Percentiles rank a stretch among this genome's conserved stretches.
Conservation (phyloP, 2,329 filamentous ascomycete species). For the Aschersonia sp. region DNA sequence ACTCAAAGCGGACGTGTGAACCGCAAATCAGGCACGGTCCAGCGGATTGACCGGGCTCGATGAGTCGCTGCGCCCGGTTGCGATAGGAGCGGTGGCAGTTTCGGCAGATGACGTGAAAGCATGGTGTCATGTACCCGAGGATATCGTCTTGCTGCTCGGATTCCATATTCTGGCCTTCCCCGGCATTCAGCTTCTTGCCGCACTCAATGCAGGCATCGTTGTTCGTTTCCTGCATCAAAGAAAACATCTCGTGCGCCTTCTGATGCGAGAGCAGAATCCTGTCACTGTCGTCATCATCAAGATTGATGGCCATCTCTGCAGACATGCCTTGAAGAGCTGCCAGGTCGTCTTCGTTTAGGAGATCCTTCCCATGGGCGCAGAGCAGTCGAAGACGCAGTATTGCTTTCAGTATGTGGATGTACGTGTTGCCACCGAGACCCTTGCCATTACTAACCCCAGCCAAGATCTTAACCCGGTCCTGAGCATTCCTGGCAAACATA, state of each 20-base stretch:
- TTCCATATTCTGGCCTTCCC: constrained; percentile 40
- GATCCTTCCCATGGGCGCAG: constrained; percentile 85
- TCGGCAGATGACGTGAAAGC: constrained; percentile 73
- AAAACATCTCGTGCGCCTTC: constrained; percentile 75
- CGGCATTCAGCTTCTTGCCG: constrained; percentile 44
- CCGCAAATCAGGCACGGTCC: constrained; percentile 57
- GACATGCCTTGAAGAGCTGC: constrained; percentile 67
- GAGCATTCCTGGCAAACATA: constrained; percentile 68
- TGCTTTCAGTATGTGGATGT: constrained; percentile 83
- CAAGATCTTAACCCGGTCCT: constrained; percentile 66
- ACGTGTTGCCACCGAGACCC: constrained; percentile 69
- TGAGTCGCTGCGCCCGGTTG: constrained; percentile 29
- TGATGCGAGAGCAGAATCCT: constrained; percentile 46
- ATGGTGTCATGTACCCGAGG: constrained; percentile 70
- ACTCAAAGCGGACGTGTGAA: constrained; percentile 43
- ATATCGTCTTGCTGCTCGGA: constrained; percentile 47
- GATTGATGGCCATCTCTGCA: constrained; percentile 74
- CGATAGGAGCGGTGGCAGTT: constrained; percentile 52
- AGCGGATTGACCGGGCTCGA: constrained; percentile 20
- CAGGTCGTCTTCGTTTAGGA: constrained; percentile 73
- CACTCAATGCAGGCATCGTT: constrained; percentile 62
- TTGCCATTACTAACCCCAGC: constrained; percentile 41
- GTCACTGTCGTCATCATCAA: constrained; percentile 62
- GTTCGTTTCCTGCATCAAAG: constrained; percentile 70
- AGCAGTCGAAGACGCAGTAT: constrained; percentile 82